Evolutionary conservation across 768 basidiomycete genomes (phyloP), one percentile per base, ranked within the genome.

Genomic region (Termitomyces sp.): DNA sequence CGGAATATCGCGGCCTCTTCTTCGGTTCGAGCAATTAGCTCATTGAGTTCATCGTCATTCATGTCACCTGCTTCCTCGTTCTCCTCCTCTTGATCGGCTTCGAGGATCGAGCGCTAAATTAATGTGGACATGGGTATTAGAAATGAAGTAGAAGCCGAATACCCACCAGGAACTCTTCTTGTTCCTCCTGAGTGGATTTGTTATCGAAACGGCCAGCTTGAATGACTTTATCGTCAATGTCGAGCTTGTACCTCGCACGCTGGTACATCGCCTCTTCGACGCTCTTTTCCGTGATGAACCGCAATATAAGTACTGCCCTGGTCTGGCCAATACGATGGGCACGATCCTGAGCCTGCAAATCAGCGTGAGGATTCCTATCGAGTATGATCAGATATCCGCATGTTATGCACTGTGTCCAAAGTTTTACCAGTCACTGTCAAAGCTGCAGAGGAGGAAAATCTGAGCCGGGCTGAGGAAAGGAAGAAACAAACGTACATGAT

Each of bases 291-390:
- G 96, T 97, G 72, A 99, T 96, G 74, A 99, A 92, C 63, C 96
- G 88, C 65, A 98, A 81, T 65, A 99, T 98, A 37, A 96, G 87
- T 20, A 99, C 97, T 49, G 95, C 92, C 75, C 96, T 96, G 61
- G 97, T 99, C 72, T 99, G 97, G 61, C 97, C 97, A 69, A 99
- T 99, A 84, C 97, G 96, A 83, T 99, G 96, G 11, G 93, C 94
- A 82, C 96, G 94, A 86, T 99, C 96, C 74, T 99, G 97, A 12
- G 97, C 97, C 75, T 99, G 97, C 63, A 98, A 78, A 88, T 99
- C 96, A 55, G 97, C 96, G 68, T 98, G 96, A 51, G 96, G 96
- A 78, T 98, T 99, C 95, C 89, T 88, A 65, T 12, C 53, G 15
- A 40, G 45, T 14, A 17, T 11, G 11, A 56, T 34, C 14, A 52